Evolutionary conservation across 495 filamentous ascomycete genomes (phyloP).

Genomic region (Penicillium pancosmium): DNA sequence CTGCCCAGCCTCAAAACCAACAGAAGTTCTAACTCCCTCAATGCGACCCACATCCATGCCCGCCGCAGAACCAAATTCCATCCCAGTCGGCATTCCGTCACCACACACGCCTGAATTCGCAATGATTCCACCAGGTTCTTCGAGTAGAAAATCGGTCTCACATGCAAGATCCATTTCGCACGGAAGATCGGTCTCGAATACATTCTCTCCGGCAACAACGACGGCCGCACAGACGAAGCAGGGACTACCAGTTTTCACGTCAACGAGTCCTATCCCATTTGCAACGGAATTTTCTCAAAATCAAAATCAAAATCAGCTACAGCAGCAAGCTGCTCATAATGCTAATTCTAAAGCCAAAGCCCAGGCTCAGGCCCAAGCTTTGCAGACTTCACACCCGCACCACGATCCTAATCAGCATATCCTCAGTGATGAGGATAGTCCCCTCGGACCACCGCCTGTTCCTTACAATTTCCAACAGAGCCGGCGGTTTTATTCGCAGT

Average conservation of each 20-base stretch:
- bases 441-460: background rate
- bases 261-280: slow-evolving; percentile 55
- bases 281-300: slow-evolving; percentile 18
- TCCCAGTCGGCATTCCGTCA: slow-evolving; percentile 14
- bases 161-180: slow-evolving; percentile 11
- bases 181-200: slow-evolving; percentile 17
- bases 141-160: slow-evolving; percentile 13
- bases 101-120: slow-evolving; percentile 27
- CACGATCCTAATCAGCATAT: background rate
- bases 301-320: too few species aligned
- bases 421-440: background rate
- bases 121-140: slow-evolving; percentile 6
- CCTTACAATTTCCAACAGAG: background rate
- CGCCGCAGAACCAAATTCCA: slow-evolving; percentile 6
- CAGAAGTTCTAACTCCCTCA: background rate
- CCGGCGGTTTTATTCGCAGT: slow-evolving; percentile 1
- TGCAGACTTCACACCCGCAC: background rate
- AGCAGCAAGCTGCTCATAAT: background rate
- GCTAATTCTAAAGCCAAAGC: background rate
- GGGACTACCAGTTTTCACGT: slow-evolving; percentile 55
- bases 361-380: background rate
- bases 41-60: slow-evolving; percentile 9
- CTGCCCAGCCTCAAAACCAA: background rate
- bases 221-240: slow-evolving; percentile 42
- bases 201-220: slow-evolving; percentile 32